phyloP scores from a whole-genome alignment of 2,329 filamentous ascomycete genomes.

The Arthrobotrys megalospora region DNA sequence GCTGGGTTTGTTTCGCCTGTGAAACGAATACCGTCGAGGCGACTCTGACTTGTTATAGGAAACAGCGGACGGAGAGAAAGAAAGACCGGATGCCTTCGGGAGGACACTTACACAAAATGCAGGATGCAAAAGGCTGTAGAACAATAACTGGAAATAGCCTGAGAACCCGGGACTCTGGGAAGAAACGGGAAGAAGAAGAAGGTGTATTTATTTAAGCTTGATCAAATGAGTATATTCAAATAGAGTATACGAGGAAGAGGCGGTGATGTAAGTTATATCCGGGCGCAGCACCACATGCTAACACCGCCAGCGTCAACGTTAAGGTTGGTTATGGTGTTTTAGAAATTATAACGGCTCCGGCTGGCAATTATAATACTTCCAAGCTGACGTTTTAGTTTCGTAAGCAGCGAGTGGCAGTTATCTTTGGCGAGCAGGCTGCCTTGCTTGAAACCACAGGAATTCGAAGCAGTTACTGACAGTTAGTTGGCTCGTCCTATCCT shows the following conservation, averaged over 20 bases:
- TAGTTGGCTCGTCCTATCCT: neutral
- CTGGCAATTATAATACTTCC: conserved; percentile 9
- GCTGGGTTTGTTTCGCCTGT: conserved; percentile 45
- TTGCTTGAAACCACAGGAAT: conserved; percentile 27
- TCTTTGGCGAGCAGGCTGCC: neutral
- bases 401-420: conserved; percentile 24
- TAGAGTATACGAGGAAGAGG: neutral
- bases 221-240: too few relatives aligned
- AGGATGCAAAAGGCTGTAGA: neutral
- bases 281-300: conserved; percentile 7
- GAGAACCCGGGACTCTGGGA: neutral
- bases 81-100: conserved; percentile 23
- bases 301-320: neutral
- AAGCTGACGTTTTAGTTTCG: conserved; percentile 32
- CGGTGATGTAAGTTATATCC: conserved; percentile 18
- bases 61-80: too few relatives aligned
- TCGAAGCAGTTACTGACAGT: neutral
- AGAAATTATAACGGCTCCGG: neutral
- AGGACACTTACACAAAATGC: conserved; percentile 3
- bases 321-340: conserved; percentile 7
- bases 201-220: neutral
- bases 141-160: neutral
- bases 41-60: neutral
- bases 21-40: conserved; percentile 30
- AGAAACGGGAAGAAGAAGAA: neutral